phyloP scores from a whole-genome alignment of 495 filamentous ascomycete species.

The Penicillium longicatenatum region DNA sequence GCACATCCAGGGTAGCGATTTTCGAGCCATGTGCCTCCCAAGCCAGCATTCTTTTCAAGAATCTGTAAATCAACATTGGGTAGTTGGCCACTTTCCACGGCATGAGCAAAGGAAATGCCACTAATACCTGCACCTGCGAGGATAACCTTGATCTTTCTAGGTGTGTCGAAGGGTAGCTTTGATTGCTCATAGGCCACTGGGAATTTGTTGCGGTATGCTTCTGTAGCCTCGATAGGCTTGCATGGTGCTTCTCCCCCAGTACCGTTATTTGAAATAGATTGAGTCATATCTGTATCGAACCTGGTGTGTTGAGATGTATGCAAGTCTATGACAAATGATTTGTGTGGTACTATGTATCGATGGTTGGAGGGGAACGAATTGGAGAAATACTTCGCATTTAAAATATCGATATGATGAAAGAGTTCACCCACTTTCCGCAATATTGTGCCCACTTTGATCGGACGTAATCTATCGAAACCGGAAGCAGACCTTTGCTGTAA shows the following conservation, averaged over 20 bases:
- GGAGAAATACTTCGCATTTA: too few species aligned
- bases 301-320: neutral
- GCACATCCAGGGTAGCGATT: constrained; percentile 40
- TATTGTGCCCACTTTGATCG: too few species aligned
- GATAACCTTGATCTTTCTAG: neutral
- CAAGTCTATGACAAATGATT: too few species aligned
- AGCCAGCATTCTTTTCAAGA: constrained; percentile 41
- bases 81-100: neutral
- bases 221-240: constrained; percentile 2
- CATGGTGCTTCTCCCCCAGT: neutral
- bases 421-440: too few species aligned
- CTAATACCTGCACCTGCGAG: neutral
- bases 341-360: too few species aligned
- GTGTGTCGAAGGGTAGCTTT: neutral
- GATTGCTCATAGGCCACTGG: neutral
- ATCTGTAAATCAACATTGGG: constrained; percentile 25
- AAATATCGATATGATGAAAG: too few species aligned
- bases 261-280: neutral
- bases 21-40: constrained; percentile 46
- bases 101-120: neutral
- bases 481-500: too few species aligned
- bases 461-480: too few species aligned
- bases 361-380: too few species aligned
- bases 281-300: neutral
- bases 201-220: constrained; percentile 3